Conservation (phyloP, 768 basidiomycete genomes). For the Omphalotus guepiniiformis region DNA sequence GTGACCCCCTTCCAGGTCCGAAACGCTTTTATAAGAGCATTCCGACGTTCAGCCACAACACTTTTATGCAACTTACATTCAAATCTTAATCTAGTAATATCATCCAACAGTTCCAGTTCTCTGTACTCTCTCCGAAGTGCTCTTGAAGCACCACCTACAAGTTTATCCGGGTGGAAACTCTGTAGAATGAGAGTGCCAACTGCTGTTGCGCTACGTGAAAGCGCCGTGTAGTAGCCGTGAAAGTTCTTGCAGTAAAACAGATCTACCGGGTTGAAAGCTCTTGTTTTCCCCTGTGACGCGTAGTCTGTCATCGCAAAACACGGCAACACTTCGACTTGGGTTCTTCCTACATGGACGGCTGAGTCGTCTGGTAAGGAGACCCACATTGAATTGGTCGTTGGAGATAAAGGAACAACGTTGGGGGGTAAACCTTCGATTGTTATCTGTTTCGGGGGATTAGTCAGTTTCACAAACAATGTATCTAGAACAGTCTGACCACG, state of each 20-base stretch:
- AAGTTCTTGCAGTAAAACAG: background rate
- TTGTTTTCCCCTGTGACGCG: constrained; percentile 2
- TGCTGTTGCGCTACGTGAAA: constrained; percentile 8
- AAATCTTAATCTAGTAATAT: constrained; percentile 26
- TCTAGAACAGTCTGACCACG: constrained; percentile 20
- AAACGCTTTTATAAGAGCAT: background rate
- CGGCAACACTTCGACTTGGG: constrained; percentile 13
- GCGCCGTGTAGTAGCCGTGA: constrained; percentile 11
- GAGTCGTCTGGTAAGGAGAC: constrained; percentile 18
- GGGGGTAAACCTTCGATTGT: constrained; percentile 22
- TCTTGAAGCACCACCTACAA: constrained; percentile 13
- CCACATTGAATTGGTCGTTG: constrained; percentile 3
- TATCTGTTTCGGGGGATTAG: constrained; percentile 19
- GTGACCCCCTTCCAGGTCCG: background rate
- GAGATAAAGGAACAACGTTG: constrained; percentile 28
- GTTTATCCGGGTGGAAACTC: background rate
- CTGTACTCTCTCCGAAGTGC: constrained; percentile 27
- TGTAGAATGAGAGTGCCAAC: constrained; percentile 7
- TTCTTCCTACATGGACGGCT: constrained; percentile 11
- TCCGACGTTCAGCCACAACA: constrained; percentile 10
- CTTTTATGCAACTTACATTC: constrained; percentile 13
- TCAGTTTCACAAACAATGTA: constrained; percentile 26
- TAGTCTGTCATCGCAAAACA: constrained; percentile 7
- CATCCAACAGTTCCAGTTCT: constrained; percentile 32
- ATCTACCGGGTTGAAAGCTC: background rate